Evolutionary conservation across 441 rosid genomes (phyloP).

Genomic region (Populus hybrid): DNA sequence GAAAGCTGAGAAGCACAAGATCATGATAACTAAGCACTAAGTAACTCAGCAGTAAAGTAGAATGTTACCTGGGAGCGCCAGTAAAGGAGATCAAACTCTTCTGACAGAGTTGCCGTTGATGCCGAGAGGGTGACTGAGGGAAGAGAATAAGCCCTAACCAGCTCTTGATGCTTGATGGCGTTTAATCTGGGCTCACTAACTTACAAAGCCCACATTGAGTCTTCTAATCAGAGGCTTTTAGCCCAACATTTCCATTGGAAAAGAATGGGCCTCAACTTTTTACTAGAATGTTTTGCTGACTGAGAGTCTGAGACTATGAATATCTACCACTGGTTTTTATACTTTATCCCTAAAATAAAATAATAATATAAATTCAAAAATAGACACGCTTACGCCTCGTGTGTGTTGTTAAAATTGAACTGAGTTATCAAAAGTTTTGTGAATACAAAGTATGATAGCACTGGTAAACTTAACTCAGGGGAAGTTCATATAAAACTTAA

Average conservation of each 20-base stretch:
- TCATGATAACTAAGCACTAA: not conserved
- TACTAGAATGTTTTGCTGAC: not conserved
- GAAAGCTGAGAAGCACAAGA: not conserved
- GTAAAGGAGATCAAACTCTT: not conserved
- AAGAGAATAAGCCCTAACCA: not conserved
- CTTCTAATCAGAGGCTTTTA: too few species aligned
- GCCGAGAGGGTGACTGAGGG: not conserved
- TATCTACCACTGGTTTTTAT: too few species aligned
- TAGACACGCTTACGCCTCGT: too few species aligned
- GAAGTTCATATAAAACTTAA: too few species aligned
- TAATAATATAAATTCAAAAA: too few species aligned
- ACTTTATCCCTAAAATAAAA: too few species aligned
- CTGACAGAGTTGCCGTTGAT: not conserved
- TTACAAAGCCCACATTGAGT: too few species aligned
- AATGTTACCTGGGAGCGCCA: not conserved
- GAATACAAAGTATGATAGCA: too few species aligned
- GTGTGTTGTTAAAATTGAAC: too few species aligned
- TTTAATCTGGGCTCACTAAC: not conserved
- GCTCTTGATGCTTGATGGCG: not conserved
- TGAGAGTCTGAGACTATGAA: not conserved
- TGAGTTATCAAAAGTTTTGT: too few species aligned
- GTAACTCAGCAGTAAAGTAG: not conserved
- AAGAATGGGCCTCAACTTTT: not conserved
- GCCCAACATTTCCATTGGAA: not conserved
- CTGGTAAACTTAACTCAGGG: too few species aligned